Evolutionary conservation across 2,329 filamentous ascomycete species (phyloP), one percentile per base, ranked within the genome.

Genomic region (Byssoonygena ceratinophila): DNA sequence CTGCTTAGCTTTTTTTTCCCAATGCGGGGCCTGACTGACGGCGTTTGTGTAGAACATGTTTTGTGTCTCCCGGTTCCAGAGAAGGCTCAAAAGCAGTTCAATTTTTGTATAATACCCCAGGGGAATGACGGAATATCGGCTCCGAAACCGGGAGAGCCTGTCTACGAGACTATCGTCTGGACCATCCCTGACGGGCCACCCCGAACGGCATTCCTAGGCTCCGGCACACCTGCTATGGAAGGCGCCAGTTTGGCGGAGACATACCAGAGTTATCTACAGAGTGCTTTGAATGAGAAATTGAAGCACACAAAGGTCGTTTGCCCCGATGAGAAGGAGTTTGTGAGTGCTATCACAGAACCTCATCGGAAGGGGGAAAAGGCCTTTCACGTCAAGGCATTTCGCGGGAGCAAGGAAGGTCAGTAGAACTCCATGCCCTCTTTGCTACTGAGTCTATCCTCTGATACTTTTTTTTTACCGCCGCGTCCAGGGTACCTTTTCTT

Each of bases 341-440:
- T 74, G 48, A 81, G 79, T 61, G 76, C 78, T 1, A 76, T 77
- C 46, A 74, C 75, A 1, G 79, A 83, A 61, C 71, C 75, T 46
- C 79, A 82, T 62, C 73, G 79, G 1, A 83, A 83, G 62, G 74
- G 74, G 39, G 81, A 83, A 63, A 79, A 78, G 59, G 79, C 77
- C 45, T 82, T 76, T 59, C 80, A 83, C 60, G 78, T 82, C 44
- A 83, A 82, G 60, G 79, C 77, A 11, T 79, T 80, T 64, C 67
- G 78, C 37, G 81, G 81, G 2, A 81, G 78, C 60, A 84, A 84
- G 72, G 81, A 84, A 66, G 80, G 79, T 79, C 64, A 56, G 64
- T 41, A 16, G 29, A 40, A 23, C 5, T 46, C 14, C n/a, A 34
- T 16, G 16, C n/a, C 20, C 27, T 6, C 34, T 4, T 37, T 18